Evolutionary conservation across 768 basidiomycete genomes (phyloP).

Genomic region (Hydnomerulius pinastri): DNA sequence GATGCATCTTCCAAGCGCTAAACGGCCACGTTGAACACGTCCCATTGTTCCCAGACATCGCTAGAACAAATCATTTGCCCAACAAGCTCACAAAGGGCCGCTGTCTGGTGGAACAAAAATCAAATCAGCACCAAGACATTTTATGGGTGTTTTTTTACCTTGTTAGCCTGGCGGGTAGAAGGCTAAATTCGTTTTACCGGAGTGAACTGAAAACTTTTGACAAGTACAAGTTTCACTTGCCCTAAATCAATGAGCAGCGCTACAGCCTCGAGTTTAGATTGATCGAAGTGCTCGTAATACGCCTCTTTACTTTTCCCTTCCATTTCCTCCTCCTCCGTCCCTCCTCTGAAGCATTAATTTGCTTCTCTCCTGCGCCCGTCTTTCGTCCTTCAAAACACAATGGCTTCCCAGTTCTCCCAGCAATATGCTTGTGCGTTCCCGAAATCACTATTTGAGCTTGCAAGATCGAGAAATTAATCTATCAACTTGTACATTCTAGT

Average conservation of each 20-base stretch:
- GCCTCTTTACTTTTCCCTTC: conserved; percentile 25
- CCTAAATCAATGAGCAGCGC: conserved; percentile 16
- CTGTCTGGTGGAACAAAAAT: too few relatives aligned
- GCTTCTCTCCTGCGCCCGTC: conserved; percentile 54
- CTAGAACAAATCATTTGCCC: too few relatives aligned
- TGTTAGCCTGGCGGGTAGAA: too few relatives aligned
- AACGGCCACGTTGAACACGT: too few relatives aligned
- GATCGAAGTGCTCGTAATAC: neutral
- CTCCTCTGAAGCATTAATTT: conserved; percentile 76
- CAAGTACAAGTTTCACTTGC: too few relatives aligned
- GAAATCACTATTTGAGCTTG: neutral
- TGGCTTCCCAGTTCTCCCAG: conserved; percentile 76
- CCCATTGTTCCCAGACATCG: too few relatives aligned
- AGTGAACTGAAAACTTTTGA: too few relatives aligned
- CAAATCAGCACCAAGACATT: too few relatives aligned
- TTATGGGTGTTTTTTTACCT: too few relatives aligned
- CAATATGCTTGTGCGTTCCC: conserved; percentile 80
- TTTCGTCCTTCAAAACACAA: conserved; percentile 39
- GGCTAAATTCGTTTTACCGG: too few relatives aligned
- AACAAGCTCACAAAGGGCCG: too few relatives aligned
- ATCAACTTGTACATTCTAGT: conserved; percentile 44
- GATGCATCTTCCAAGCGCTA: too few relatives aligned
- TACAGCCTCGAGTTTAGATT: conserved; percentile 1
- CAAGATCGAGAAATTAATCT: conserved; percentile 17
- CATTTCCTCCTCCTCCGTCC: conserved; percentile 18